Evolutionary conservation across 345 rosid species (phyloP).

Genomic region (Acer saccharum): DNA sequence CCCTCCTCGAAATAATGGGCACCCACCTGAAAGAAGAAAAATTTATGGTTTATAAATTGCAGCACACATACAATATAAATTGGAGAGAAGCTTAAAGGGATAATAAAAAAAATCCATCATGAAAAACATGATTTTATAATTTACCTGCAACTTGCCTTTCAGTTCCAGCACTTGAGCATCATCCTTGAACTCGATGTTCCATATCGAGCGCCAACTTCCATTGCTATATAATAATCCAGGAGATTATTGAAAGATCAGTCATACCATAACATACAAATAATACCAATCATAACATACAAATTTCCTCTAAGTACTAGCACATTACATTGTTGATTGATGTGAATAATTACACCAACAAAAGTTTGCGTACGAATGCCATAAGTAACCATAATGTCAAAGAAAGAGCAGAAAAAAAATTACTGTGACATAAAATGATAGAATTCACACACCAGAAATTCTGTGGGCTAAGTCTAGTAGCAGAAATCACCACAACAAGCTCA

Average conservation of each 20-base stretch:
- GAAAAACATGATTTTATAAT: background rate
- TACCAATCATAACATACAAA: background rate
- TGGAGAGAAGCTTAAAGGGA: conserved; percentile 6
- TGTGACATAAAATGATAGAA: too few species aligned
- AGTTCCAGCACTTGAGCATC: conserved; percentile 70
- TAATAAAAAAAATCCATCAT: background rate
- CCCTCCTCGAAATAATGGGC: conserved; percentile 99
- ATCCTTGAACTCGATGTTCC: conserved; percentile 85
- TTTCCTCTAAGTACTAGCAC: background rate
- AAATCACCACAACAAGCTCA: conserved; percentile 85
- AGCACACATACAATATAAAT: conserved; percentile 4
- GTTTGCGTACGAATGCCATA: background rate
- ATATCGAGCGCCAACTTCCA: conserved; percentile 94
- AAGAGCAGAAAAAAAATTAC: conserved; percentile 9
- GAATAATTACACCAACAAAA: background rate
- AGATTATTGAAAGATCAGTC: conserved; percentile 11
- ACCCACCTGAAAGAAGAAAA: conserved; percentile 58
- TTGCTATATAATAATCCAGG: conserved; percentile 48
- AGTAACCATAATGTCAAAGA: background rate
- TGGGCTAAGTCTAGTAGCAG: conserved; percentile 85
- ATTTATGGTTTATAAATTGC: background rate
- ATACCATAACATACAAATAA: background rate
- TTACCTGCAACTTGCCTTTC: conserved; percentile 86
- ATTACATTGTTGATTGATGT: background rate
- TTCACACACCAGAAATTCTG: conserved; percentile 87